Evolutionary conservation across 345 rosid genomes (phyloP), one percentile per base, ranked within the genome.

Genomic region (Theobroma cacao): DNA sequence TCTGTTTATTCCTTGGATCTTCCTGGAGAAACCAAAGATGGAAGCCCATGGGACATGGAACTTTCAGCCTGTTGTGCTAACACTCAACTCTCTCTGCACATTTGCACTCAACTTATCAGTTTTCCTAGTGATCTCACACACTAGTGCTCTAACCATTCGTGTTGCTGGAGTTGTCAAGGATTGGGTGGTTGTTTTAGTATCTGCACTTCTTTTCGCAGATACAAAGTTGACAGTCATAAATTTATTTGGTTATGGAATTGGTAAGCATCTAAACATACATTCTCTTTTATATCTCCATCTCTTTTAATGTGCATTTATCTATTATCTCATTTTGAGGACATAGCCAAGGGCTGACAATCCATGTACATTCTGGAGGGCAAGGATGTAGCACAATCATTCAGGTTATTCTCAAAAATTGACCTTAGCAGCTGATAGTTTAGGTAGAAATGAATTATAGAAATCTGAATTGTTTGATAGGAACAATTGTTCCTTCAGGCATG

Each of bases 141-240:
- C 99, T 30, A 95, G 99, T 72, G 99, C 99, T 79, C 89, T 95
- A 78, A 95, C 98, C 79, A 95, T 95, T 78, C 97, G 99, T 59
- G 99, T 95, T 43, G 98, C 99, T 84, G 99, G 99, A 55, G 98
- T 95, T 75, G 97, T 95, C 86, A 95, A 95, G 90, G 99, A 95
- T 77, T 95, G 99, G 99, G 94, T 95, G 72, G 99, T 95, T 74
- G 99, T 95, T 77, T 82, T 93, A 84, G 81, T 95, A 63, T 95
- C 99, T 72, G 97, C 99, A 48, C 88, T 92, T 80, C 89, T 93
- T 41, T 95, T 95, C 78, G 98, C 97, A 0, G 99, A 95, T 76
- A 92, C 97, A 33, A 92, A 95, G 84, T 90, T 95, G 76, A 95
- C 98, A n/a, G 1, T 91, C 72, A 88, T 95, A 79, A 95, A 95